Evolutionary conservation across 1,284 basidiomycete genomes (phyloP).

Genomic region (Leccinum laetum): DNA sequence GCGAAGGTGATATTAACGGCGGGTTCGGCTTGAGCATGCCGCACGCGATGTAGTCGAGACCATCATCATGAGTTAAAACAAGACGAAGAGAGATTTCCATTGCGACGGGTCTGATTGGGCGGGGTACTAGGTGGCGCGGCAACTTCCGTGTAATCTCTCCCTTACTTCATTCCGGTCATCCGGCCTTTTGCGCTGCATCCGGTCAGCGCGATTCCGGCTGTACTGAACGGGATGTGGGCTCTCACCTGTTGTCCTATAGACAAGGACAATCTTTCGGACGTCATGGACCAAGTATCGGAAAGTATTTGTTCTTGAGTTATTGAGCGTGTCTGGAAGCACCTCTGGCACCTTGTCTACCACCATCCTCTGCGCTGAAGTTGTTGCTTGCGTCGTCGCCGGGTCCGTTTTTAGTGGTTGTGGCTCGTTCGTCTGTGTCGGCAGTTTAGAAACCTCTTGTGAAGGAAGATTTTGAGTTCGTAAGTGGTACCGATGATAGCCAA

Average conservation of each 20-base stretch:
- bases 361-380: not conserved
- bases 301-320: not conserved
- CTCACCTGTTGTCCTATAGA: not conserved
- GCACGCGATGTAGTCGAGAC: not conserved
- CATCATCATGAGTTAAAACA: not conserved
- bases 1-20: not conserved
- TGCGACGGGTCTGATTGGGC: not conserved
- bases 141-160: slow-evolving; percentile 13
- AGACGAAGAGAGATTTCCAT: not conserved
- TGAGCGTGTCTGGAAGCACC: not conserved
- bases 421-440: not conserved
- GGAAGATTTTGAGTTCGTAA: too few species aligned
- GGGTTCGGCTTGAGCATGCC: not conserved
- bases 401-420: not conserved
- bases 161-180: not conserved
- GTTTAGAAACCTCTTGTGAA: too few species aligned
- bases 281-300: not conserved
- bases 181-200: not conserved
- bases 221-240: not conserved
- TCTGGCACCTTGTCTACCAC: not conserved
- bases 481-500: too few species aligned
- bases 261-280: not conserved
- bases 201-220: not conserved
- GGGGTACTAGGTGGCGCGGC: slow-evolving; percentile 8
- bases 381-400: not conserved